Evolutionary conservation across 495 filamentous ascomycete species (phyloP).

Genomic region (Aspergillus bertholletiae): DNA sequence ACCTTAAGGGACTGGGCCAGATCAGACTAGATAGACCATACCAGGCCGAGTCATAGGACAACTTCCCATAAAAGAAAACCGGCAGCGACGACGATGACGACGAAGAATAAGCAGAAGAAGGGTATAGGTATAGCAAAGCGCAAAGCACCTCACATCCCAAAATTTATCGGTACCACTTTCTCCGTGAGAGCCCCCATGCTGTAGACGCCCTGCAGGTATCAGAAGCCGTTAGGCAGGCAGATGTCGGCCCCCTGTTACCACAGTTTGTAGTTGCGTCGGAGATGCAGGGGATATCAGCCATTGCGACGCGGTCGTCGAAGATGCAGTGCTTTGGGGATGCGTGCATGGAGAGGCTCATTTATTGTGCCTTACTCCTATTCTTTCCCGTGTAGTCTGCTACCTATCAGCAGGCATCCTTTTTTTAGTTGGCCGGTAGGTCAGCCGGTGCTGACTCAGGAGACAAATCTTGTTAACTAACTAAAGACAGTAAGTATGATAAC

Average conservation of each 20-base stretch:
- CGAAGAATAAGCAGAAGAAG: neutral
- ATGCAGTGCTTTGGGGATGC: constrained; percentile 5
- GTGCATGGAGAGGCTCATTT: no score
- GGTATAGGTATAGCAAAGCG: neutral
- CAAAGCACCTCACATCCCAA: neutral
- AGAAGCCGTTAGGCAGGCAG: constrained; percentile 10
- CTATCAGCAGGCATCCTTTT: no score
- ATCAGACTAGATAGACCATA: no score
- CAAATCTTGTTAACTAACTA: no score
- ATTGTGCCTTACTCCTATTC: no score
- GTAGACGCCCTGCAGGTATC: constrained; percentile 5
- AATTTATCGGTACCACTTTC: neutral
- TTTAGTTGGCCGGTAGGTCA: no score
- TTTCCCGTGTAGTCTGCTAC: no score
- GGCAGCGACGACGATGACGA: neutral
- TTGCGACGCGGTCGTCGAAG: constrained; percentile 6
- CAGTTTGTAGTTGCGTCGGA: constrained; percentile 5
- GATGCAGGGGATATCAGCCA: constrained; percentile 6
- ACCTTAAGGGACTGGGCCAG: no score
- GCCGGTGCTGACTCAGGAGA: no score
- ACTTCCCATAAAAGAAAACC: neutral
- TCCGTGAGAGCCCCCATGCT: neutral
- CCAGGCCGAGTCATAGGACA: no score
- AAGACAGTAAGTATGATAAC: no score
- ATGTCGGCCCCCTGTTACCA: constrained; percentile 8